Percentiles rank a stretch among this genome's conserved stretches.
Conservation (phyloP, 1,284 basidiomycete species). For the Fomitiporia mediterranea region DNA sequence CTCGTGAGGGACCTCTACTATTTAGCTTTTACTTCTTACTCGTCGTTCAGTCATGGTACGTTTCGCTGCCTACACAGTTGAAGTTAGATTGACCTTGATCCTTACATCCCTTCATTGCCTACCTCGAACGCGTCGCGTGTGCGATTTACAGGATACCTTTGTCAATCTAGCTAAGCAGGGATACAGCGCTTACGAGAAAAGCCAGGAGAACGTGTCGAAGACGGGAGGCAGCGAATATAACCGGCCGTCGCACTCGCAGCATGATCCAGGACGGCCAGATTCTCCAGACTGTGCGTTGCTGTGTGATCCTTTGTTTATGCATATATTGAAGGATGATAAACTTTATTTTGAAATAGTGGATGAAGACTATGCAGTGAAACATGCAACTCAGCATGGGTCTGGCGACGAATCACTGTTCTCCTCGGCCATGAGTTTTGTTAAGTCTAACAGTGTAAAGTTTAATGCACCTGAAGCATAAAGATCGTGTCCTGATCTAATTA, state of each 20-base stretch:
- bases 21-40: too few species aligned
- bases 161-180: constrained; percentile 67
- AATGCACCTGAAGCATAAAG: not conserved
- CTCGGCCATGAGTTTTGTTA: constrained; percentile 46
- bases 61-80: too few species aligned
- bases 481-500: not conserved
- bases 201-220: constrained; percentile 23
- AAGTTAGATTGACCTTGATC: too few species aligned
- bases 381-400: constrained; percentile 41
- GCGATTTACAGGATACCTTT: constrained; percentile 47
- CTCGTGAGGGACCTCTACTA: too few species aligned
- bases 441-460: constrained; percentile 43
- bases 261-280: constrained; percentile 15
- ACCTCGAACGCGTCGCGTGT: too few species aligned
- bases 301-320: not conserved
- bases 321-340: not conserved
- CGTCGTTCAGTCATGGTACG: too few species aligned
- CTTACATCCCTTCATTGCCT: too few species aligned
- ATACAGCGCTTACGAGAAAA: constrained; percentile 44
- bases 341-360: constrained; percentile 41
- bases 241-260: constrained; percentile 15
- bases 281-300: constrained; percentile 32
- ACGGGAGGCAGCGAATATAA: constrained; percentile 19
- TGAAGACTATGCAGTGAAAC: constrained; percentile 50
- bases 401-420: constrained; percentile 49